Conservation (phyloP, 2,329 filamentous ascomycete species). For the Aspergillus calidoustus region DNA sequence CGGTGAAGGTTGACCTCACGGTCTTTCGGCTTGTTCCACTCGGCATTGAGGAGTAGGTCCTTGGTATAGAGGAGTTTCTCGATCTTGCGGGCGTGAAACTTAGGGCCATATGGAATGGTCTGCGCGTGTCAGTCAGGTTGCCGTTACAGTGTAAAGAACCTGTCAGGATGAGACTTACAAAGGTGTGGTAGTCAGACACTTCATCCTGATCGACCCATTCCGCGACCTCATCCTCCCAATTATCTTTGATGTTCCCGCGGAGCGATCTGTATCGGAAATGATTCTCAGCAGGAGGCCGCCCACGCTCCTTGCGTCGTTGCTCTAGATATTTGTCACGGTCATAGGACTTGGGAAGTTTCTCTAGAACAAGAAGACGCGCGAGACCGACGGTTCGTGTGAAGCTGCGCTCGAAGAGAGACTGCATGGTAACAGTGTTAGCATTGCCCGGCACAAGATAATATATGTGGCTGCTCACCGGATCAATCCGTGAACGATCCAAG, state of each 20-base stretch:
- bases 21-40: constrained; percentile 80
- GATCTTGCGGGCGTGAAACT: constrained; percentile 59
- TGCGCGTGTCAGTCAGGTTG: constrained; percentile 15
- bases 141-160: background rate
- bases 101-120: constrained; percentile 45
- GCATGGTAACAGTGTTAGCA: background rate
- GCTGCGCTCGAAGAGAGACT: constrained; percentile 80
- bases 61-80: constrained; percentile 82
- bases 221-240: constrained; percentile 77
- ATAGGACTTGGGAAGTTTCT: constrained; percentile 71
- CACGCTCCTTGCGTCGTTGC: constrained; percentile 72
- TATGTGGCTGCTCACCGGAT: constrained; percentile 56
- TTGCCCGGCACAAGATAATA: background rate
- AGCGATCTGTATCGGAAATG: constrained; percentile 49
- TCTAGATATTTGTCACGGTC: constrained; percentile 73
- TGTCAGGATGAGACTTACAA: constrained; percentile 62
- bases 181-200: constrained; percentile 78
- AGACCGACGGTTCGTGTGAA: constrained; percentile 77
- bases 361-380: constrained; percentile 77
- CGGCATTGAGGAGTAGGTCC: constrained; percentile 80
- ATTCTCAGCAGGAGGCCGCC: constrained; percentile 62
- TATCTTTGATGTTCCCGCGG: constrained; percentile 74
- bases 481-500: constrained; percentile 74
- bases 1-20: constrained; percentile 79
- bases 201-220: constrained; percentile 82